Evolutionary conservation across 208 protist species (phyloP), one percentile per base, ranked within the genome.

Genomic region (Leishmania martiniquensis): DNA sequence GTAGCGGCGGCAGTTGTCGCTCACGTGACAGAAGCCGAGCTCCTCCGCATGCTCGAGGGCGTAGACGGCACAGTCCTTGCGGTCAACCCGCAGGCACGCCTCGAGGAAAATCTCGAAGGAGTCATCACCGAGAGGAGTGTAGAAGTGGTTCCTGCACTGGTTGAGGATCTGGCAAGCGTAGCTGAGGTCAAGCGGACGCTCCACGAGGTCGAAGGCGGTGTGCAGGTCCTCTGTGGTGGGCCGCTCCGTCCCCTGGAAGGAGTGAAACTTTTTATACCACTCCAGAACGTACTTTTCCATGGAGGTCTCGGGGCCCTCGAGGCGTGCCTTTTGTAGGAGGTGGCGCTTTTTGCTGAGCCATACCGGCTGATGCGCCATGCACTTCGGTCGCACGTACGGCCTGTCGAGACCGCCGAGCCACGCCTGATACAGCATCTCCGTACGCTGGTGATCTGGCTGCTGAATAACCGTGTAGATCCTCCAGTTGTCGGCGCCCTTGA

Each of bases 371-470:
- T 95, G 89, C 32, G 93, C 94, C 92, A 96, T 98, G 80, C 94
- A 98, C 84, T 96, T 96, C 32, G 94, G 94, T 15, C 94, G 86
- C 42, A 90, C 89, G 78, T 98, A 98, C 15, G 94, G 92, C 45
- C 94, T 84, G 76, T 98, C 94, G 15, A 98, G 81, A n/a, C 94
- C 94, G 47, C 94, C 94, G 0, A 98, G 91, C 93, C 94, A 98
- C 37, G 94, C 91, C 89, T 98, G 94, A 78, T 98, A 98, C 62
- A 97, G 81, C 94, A 98, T 98, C 83, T 98, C 94, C 29, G 92
- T 98, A 57, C 94, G 92, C 78, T 98, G 92, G 77, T 97, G 92
- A 57, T 96, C 94, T 3, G 94, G 91, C 85, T 98, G 91, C 81
- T 97, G 91, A 51, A 96, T 96, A 63, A 96, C 92, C 5, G 94